phyloP scores from a whole-genome alignment of 345 rosid genomes.

The Linum usitatissimum region DNA sequence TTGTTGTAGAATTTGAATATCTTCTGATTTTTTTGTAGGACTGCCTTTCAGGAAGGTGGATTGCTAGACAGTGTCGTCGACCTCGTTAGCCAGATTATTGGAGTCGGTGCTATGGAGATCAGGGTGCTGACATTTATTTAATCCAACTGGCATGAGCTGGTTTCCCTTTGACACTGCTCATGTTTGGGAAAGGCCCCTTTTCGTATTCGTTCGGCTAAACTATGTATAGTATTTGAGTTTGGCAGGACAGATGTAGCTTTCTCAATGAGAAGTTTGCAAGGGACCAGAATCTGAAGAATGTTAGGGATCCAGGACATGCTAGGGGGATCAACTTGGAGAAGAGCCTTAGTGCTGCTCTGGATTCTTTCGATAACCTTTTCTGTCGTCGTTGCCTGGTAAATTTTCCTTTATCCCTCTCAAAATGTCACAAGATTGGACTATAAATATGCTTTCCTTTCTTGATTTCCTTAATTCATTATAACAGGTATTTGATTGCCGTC shows the following conservation, averaged over 20 bases:
- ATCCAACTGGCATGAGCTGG: constrained; percentile 7
- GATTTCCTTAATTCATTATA: constrained; percentile 16
- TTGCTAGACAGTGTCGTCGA: constrained; percentile 55
- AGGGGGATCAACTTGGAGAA: constrained; percentile 57
- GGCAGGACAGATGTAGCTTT: constrained; percentile 65
- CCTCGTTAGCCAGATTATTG: constrained; percentile 54
- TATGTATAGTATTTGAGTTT: constrained; percentile 16
- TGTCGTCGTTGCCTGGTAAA: constrained; percentile 97
- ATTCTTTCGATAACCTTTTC: constrained; percentile 96
- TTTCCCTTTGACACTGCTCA: not conserved
- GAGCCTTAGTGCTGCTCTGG: constrained; percentile 81
- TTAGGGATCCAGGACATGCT: constrained; percentile 34
- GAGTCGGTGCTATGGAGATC: constrained; percentile 49
- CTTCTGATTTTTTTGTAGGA: constrained; percentile 38
- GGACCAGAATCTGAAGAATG: constrained; percentile 30
- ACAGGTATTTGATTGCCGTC: constrained; percentile 96
- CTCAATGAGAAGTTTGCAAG: constrained; percentile 45
- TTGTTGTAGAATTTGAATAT: constrained; percentile 4
- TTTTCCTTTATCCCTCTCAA: constrained; percentile 14
- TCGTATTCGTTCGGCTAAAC: constrained; percentile 1
- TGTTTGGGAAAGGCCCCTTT: constrained; percentile 13
- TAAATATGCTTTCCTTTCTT: constrained; percentile 1
- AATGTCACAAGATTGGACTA: not conserved
- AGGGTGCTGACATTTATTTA: constrained; percentile 34
- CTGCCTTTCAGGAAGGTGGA: constrained; percentile 64